Evolutionary conservation across 495 filamentous ascomycete genomes (phyloP).

Genomic region (Achaetomiella virescens): DNA sequence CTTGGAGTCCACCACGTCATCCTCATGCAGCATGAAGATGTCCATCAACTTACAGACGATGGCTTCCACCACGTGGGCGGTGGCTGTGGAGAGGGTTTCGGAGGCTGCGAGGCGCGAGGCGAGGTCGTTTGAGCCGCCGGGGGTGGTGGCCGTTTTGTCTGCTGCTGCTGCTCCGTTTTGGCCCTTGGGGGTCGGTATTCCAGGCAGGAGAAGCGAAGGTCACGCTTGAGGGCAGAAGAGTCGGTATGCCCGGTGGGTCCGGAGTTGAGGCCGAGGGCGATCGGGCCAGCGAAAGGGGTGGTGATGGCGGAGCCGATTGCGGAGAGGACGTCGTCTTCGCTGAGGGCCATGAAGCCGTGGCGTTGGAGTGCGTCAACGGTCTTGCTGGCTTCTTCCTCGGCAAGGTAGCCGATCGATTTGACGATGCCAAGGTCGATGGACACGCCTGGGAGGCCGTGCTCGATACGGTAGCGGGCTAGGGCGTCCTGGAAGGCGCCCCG

Average conservation of each 20-base stretch:
- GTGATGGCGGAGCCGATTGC: conserved; percentile 22
- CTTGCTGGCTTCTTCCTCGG: conserved; percentile 17
- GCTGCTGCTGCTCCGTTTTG: neutral
- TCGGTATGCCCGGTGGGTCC: conserved; percentile 13
- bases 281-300: conserved; percentile 18
- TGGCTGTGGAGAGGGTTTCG: conserved; percentile 12
- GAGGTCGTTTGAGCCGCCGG: conserved; percentile 8
- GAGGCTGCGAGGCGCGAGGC: conserved; percentile 5
- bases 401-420: conserved; percentile 32
- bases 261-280: conserved; percentile 22
- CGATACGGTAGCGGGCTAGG: conserved; percentile 16
- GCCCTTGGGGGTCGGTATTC: conserved; percentile 4
- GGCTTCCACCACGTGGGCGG: neutral
- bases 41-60: conserved; percentile 29
- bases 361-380: conserved; percentile 17
- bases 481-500: conserved; percentile 37
- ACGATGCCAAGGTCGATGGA: conserved; percentile 45
- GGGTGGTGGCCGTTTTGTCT: neutral
- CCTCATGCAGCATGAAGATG: conserved; percentile 32
- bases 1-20: conserved; percentile 25
- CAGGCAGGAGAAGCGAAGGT: conserved; percentile 18
- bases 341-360: conserved; percentile 20
- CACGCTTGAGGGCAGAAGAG: conserved; percentile 6
- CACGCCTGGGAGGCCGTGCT: conserved; percentile 29
- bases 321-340: conserved; percentile 19